Percentiles rank a stretch among this genome's conserved stretches.
Evolutionary conservation across 1,284 basidiomycete genomes (phyloP).

Genomic region (Athelia psychrophila): DNA sequence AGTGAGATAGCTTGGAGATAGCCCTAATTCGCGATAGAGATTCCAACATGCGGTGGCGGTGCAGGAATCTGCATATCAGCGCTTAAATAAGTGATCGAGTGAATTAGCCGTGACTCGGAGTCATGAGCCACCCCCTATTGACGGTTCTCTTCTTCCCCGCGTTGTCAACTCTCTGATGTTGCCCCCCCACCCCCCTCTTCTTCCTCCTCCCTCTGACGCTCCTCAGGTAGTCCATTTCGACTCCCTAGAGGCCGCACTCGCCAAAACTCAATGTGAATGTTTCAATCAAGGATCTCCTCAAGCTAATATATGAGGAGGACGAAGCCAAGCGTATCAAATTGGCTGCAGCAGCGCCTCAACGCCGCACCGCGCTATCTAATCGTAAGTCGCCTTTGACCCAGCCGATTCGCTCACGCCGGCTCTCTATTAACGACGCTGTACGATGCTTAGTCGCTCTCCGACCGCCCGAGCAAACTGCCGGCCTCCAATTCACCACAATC

Average conservation of each 20-base stretch:
- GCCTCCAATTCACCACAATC: slow-evolving; percentile 8
- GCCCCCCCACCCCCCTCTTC: no score
- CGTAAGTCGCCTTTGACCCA: slow-evolving; percentile 14
- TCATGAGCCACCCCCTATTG: no score
- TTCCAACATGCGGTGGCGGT: no score
- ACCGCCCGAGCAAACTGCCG: slow-evolving; percentile 9
- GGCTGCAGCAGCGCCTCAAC: slow-evolving; percentile 12
- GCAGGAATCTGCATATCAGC: no score
- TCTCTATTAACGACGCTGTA: slow-evolving; percentile 6
- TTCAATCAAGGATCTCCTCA: no score
- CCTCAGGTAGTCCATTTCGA: slow-evolving; percentile 9
- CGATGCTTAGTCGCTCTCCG: slow-evolving; percentile 15
- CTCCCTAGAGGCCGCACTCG: slow-evolving; percentile 14
- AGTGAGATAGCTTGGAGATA: no score
- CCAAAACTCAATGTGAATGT: slow-evolving; percentile 2
- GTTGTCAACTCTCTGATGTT: no score
- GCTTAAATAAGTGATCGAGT: no score
- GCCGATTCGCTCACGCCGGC: slow-evolving; percentile 3
- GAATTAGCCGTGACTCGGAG: no score
- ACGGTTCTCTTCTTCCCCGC: no score
- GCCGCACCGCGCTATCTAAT: slow-evolving; percentile 11
- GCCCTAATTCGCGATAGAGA: no score
- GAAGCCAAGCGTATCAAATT: slow-evolving; percentile 5
- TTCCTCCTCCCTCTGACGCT: slow-evolving; percentile 8
- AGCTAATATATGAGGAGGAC: no score